Conservation (phyloP, 768 basidiomycete genomes). For the Boletus eberwhitei region DNA sequence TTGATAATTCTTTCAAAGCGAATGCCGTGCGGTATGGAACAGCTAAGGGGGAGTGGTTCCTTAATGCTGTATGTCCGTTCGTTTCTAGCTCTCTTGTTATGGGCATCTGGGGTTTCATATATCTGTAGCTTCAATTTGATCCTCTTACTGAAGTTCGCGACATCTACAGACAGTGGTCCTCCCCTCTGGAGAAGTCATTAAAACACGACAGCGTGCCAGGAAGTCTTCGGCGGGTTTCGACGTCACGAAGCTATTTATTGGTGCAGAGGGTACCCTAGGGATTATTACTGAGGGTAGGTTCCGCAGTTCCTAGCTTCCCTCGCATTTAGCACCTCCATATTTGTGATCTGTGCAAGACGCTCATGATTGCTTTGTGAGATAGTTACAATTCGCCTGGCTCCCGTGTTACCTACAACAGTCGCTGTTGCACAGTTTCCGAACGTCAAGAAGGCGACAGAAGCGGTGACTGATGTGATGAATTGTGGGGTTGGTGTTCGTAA, state of each 20-base stretch:
- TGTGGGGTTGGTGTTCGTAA: conserved; percentile 73
- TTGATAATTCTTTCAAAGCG: conserved; percentile 33
- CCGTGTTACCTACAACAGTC: conserved; percentile 76
- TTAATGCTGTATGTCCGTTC: conserved; percentile 60
- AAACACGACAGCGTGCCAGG: conserved; percentile 72
- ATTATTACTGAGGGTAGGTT: conserved; percentile 78
- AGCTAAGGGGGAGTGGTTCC: conserved; percentile 87
- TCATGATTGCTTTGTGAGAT: not conserved
- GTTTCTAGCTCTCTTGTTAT: not conserved
- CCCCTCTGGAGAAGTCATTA: conserved; percentile 86
- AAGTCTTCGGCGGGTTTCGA: conserved; percentile 92
- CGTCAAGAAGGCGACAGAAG: conserved; percentile 69
- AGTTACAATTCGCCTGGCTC: conserved; percentile 82
- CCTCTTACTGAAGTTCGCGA: not conserved
- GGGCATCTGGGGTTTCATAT: not conserved
- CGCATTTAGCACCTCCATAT: not conserved
- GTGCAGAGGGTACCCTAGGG: conserved; percentile 78
- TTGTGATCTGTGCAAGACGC: not conserved
- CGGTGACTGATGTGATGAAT: conserved; percentile 69
- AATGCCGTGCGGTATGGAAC: conserved; percentile 87
- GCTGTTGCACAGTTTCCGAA: conserved; percentile 80
- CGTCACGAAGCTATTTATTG: conserved; percentile 80
- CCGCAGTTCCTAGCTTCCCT: not conserved
- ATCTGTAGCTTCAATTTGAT: not conserved
- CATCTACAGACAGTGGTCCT: conserved; percentile 74